These are phyloP conservation scores for Chamaecrista fasciculata DNA, from an alignment of 306 rosid genomes.

Conservation along the genomic window DNA sequence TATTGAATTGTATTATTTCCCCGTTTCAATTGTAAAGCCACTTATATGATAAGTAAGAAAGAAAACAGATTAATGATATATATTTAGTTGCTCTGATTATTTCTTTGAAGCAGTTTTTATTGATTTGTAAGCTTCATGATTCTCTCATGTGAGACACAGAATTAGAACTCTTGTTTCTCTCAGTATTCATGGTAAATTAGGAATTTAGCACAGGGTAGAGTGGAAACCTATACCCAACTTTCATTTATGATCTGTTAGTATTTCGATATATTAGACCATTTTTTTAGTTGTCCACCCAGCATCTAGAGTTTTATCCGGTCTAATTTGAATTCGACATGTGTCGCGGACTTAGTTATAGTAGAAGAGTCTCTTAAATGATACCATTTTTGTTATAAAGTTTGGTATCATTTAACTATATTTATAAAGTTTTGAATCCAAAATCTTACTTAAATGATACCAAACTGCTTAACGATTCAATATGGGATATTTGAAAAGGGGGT, in stretches of 20 bases:
- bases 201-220: neutral
- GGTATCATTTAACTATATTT: too few species aligned
- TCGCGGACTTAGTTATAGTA: too few species aligned
- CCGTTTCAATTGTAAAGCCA: neutral
- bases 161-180: neutral
- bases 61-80: neutral
- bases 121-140: neutral
- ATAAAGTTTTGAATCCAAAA: too few species aligned
- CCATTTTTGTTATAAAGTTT: too few species aligned
- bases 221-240: neutral
- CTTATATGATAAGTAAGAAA: neutral
- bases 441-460: too few species aligned
- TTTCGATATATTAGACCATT: neutral
- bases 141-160: too few species aligned
- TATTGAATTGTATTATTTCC: neutral
- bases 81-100: neutral
- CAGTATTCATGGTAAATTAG: neutral
- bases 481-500: neutral
- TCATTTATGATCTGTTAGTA: neutral
- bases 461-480: neutral
- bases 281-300: too few species aligned
- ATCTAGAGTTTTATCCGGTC: too few species aligned
- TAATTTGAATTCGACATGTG: too few species aligned
- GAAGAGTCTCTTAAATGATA: too few species aligned
- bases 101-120: neutral